A percentile compares a stretch with the other conserved stretches of the same genome.
phyloP scores from a whole-genome alignment of 1,284 basidiomycete species.

The Cutaneotrichosporon sp. region DNA sequence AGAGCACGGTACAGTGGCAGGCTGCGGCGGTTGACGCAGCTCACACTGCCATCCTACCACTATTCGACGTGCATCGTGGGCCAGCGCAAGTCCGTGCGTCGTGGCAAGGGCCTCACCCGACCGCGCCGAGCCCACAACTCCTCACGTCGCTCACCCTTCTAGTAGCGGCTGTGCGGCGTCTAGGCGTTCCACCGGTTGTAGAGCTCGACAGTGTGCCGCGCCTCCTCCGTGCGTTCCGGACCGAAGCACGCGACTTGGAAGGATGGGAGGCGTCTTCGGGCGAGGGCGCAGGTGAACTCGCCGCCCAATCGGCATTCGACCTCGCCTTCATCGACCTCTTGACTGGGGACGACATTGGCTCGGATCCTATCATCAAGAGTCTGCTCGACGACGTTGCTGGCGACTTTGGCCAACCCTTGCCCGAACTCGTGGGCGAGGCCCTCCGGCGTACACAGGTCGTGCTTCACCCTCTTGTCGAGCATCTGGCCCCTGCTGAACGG shows the following conservation, averaged over 20 bases:
- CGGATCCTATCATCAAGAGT: slow-evolving; percentile 27
- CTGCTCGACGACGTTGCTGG: slow-evolving; percentile 24
- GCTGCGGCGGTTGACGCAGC: slow-evolving; percentile 29
- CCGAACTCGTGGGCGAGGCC: slow-evolving; percentile 31
- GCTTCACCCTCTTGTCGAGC: slow-evolving; percentile 35
- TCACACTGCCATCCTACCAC: slow-evolving; percentile 25
- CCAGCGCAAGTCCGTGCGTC: slow-evolving; percentile 30
- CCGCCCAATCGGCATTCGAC: slow-evolving; percentile 38
- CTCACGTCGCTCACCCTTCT: slow-evolving; percentile 41
- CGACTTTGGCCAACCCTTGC: slow-evolving; percentile 16
- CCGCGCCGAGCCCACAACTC: slow-evolving; percentile 33
- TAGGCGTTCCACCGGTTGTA: slow-evolving; percentile 41
- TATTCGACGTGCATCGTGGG: slow-evolving; percentile 33
- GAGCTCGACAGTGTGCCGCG: slow-evolving; percentile 27
- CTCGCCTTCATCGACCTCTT: slow-evolving; percentile 39
- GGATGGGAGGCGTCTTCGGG: slow-evolving; percentile 25
- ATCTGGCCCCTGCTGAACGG: slow-evolving; percentile 26
- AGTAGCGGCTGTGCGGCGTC: slow-evolving; percentile 31
- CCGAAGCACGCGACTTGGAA: slow-evolving; percentile 26
- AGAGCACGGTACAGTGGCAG: slow-evolving; percentile 38
- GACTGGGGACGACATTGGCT: slow-evolving; percentile 24
- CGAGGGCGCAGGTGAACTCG: slow-evolving; percentile 22
- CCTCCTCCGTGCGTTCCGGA: slow-evolving; percentile 33
- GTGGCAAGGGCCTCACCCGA: slow-evolving; percentile 43
- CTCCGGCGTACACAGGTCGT: slow-evolving; percentile 43